Evolutionary conservation across 179 eudicot species (phyloP), one percentile per base, ranked within the genome.

Genomic region (Pouteria campechiana): DNA sequence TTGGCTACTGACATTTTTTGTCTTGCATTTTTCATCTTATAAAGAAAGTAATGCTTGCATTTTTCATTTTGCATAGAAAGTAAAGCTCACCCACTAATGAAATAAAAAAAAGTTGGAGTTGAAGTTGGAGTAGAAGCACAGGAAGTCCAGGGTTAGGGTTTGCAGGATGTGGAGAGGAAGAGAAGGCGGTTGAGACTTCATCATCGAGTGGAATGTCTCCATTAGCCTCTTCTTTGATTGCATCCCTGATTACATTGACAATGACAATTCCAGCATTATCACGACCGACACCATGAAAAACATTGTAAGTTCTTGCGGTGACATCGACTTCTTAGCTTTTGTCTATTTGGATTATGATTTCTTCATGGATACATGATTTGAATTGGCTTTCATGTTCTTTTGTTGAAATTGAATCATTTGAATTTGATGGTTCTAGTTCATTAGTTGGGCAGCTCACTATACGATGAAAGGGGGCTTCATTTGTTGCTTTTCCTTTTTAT

Each of bases 281-380:
- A 93, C 97, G 31, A 85, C 97, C 29, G 95, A 85, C 60, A 85
- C 97, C 57, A 85, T 89, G 76, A 89, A 85, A 50, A 89, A 89
- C 78, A 89, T 93, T 13, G 95, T 88, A 64, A 12, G 3, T 25
- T 17, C 32, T 25, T 24, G 6, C 34, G 3, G 7, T 4, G 1
- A 16, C 2, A 3, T 13, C 14, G n/a, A n/a, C 3, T 27, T 27
- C 2, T 7, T 3, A 6, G 23, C 3, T 1, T 19, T 5, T 3
- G 18, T 20, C 24, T 24, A 11, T 37, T n/a, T 18, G 7, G 12
- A 18, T 22, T n/a, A n/a, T 18, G 10, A 2, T 34, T 2, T 0
- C 14, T 36, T 1, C 22, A 19, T 6, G 10, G 20, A 3, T 34
- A 5, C 3, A 7, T 47, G 21, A 17, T 11, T 1, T 33, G 6